Base-by-base conservation (phyloP, 1,284 basidiomycete genomes). In the Afroboletus lepidellus region DNA sequence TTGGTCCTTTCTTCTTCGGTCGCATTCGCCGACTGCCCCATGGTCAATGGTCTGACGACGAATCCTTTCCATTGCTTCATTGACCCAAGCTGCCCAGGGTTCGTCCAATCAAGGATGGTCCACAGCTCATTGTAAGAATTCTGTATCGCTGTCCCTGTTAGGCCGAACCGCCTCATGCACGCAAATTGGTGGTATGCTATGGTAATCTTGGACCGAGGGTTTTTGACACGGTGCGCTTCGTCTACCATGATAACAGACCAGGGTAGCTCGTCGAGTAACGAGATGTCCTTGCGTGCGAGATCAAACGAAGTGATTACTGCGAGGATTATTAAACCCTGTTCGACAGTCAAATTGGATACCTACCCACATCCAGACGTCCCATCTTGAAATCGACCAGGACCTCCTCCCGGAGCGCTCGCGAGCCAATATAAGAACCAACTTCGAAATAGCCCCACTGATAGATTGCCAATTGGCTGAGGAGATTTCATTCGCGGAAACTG, bases 71-170 rank as follows among this genome's bases (percentile, higher is more conserved):
- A 94, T 51, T 92, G 84, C 34, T 75, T 77, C 39, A 70, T 65
- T 1, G 79, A 80, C 0, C 90, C 91, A 5, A 92, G 61, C 9
- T 73, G 72, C 2, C 83, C 85, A 0, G 90, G 90, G 57, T 84
- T 88, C 15, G 84, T 85, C 88, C 88, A 93, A 61, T 92, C 80
- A 29, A 94, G 70, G 43, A 93, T 82, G 0, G 88, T 87, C 84
- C 89, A 92, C 47, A 94, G 72, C 66, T 95, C 93, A 39, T 81
- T 77, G 60, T 92, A 92, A 0, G 82, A 81, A 60, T 94, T 95
- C 64, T 95, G 92, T 34, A 95, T 92, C 0, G 90, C 85, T 8
- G 86, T 90, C 8, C 92, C 88, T 11, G 90, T 93, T 41, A 94
- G 72, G 1, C 90, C 92, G 60, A 92, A 90, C 1, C 92, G 81